A percentile compares a stretch with the other conserved stretches of the same genome.
Evolutionary conservation across 1,284 basidiomycete species (phyloP).

Genomic region (Athelia sp.): DNA sequence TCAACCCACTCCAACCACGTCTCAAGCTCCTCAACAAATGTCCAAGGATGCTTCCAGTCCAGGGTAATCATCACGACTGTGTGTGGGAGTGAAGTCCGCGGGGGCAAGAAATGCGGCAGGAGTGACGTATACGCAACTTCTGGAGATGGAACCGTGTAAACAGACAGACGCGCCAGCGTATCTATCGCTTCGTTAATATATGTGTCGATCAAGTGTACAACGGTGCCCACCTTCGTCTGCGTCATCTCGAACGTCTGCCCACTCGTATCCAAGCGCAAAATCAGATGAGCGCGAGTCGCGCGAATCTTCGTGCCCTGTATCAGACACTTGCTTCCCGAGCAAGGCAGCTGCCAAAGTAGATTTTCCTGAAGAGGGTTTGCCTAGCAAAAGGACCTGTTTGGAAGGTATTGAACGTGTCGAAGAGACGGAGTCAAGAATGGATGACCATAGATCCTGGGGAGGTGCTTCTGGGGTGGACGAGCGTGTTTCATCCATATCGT

Average conservation of each 20-base stretch:
- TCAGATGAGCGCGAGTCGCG: constrained; percentile 46
- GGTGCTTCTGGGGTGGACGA: constrained; percentile 63
- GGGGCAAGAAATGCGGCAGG: constrained; percentile 81
- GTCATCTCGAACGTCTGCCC: constrained; percentile 81
- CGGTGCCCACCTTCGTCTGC: constrained; percentile 75
- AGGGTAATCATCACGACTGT: constrained; percentile 83
- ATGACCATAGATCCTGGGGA: constrained; percentile 84
- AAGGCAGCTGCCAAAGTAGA: constrained; percentile 66
- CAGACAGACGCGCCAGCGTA: constrained; percentile 79
- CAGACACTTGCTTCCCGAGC: constrained; percentile 59
- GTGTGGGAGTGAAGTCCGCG: constrained; percentile 64
- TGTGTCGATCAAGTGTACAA: constrained; percentile 8
- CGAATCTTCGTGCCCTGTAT: constrained; percentile 24
- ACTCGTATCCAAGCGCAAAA: constrained; percentile 85
- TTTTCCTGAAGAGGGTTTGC: constrained; percentile 74
- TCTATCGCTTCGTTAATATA: constrained; percentile 39
- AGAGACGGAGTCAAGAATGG: constrained; percentile 86
- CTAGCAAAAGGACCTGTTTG: constrained; percentile 81
- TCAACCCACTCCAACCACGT: constrained; percentile 87
- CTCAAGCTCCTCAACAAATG: constrained; percentile 84
- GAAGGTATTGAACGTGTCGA: constrained; percentile 79
- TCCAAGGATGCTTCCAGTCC: constrained; percentile 96
- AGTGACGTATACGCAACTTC: constrained; percentile 68
- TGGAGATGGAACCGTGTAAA: constrained; percentile 86
- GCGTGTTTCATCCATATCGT: constrained; percentile 43